Evolutionary conservation across 192 early-diverging fungal genomes (phyloP), one percentile per base, ranked within the genome.

Genomic region (Coemansia sp.): DNA sequence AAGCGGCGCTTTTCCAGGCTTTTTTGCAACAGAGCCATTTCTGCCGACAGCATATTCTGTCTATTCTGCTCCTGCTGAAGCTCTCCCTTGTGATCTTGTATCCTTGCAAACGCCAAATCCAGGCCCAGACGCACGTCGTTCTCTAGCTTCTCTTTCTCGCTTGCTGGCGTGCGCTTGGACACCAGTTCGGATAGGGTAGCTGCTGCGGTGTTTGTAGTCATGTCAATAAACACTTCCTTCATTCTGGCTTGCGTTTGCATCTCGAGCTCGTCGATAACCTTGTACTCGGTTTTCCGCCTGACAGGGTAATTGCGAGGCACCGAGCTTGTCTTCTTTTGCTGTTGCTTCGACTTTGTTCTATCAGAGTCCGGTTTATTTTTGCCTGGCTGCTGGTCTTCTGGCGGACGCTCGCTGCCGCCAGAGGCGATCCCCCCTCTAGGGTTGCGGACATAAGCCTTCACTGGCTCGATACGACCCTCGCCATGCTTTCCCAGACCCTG

Each of bases 401-500:
- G 50, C 7, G 52, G 69, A 69, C 90, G 91, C 63, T 95, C 89
- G 64, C 94, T 92, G 3, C 89, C 89, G 20, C 86, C 85, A 70
- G 88, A 92, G 22, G 92, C 90, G 42, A 99, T 85, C 40, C 95
- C 96, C 85, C 89, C 88, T 61, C 88, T 85, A 10, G 75, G 69
- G 3, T 93, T 95, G 33, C 95, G 89, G 16, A 90, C 60, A 66
- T 92, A 93, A 7, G 92, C 92, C 52, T 97, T 91, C 31, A 99
- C 90, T 5, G 97, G 97, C 54, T 94, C 90, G 4, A 93, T 84
- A 20, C 96, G 96, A 63, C 97, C 97, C 48, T 82, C 77, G 5
- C 94, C 92, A 7, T 90, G 88, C 50, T 83, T 83, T 1, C 97
- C 97, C n/a, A 99, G 79, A 64, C 96, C 95, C 79, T 92, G 83